Evolutionary conservation across 768 basidiomycete genomes (phyloP).

Genomic region (Tricholomella constricta): DNA sequence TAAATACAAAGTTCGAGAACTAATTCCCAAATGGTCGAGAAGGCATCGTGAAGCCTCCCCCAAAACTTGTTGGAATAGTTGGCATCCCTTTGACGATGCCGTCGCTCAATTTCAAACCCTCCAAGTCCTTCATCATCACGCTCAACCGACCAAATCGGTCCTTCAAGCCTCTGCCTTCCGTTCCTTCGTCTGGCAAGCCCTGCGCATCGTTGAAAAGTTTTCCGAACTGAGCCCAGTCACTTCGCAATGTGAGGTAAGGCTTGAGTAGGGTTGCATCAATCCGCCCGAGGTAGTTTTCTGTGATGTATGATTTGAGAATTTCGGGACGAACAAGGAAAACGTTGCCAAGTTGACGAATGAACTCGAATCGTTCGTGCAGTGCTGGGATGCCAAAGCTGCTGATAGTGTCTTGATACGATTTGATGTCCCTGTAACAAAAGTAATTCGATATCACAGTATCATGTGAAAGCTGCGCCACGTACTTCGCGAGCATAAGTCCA

Average conservation of each 20-base stretch:
- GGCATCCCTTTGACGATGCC: slow-evolving; percentile 62
- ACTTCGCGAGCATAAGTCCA: slow-evolving; percentile 98
- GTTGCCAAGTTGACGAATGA: slow-evolving; percentile 95
- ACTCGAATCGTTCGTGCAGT: slow-evolving; percentile 94
- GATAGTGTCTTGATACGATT: slow-evolving; percentile 92
- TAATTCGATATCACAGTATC: neutral
- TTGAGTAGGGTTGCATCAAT: slow-evolving; percentile 86
- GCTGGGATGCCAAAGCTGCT: slow-evolving; percentile 80
- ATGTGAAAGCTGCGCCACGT: slow-evolving; percentile 25
- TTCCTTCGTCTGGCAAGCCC: slow-evolving; percentile 41
- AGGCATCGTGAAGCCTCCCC: slow-evolving; percentile 52
- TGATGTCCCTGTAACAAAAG: slow-evolving; percentile 72
- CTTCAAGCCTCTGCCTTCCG: slow-evolving; percentile 50
- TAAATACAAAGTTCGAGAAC: slow-evolving; percentile 18
- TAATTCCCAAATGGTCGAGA: slow-evolving; percentile 45
- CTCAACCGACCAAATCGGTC: slow-evolving; percentile 75
- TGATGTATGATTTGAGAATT: slow-evolving; percentile 93
- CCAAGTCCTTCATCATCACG: slow-evolving; percentile 87
- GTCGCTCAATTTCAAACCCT: slow-evolving; percentile 63
- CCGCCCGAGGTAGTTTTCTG: slow-evolving; percentile 88
- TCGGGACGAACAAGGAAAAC: slow-evolving; percentile 96
- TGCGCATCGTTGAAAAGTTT: slow-evolving; percentile 72
- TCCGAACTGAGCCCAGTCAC: slow-evolving; percentile 88
- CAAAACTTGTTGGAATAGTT: slow-evolving; percentile 52
- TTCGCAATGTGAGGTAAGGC: slow-evolving; percentile 88